phyloP scores from a whole-genome alignment of 1,139 yeast genomes.

The Kurtzmaniella quercitrusa region DNA sequence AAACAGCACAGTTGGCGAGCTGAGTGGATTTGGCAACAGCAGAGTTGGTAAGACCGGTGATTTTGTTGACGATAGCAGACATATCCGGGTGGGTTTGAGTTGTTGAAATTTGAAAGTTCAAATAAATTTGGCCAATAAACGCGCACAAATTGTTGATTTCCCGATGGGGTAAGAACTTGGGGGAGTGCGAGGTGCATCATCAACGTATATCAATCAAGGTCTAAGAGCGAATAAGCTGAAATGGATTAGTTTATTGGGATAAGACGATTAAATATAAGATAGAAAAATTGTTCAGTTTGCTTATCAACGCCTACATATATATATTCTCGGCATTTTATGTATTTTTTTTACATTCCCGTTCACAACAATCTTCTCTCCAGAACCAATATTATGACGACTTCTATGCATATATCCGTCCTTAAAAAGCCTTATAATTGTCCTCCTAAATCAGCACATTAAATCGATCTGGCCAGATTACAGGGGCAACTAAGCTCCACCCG shows the following conservation, averaged over 20 bases:
- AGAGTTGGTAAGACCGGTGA: slow-evolving; percentile 39
- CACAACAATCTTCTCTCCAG: no score
- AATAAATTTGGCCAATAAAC: slow-evolving; percentile 14
- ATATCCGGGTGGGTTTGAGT: slow-evolving; percentile 21
- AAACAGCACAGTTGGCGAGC: slow-evolving; percentile 51
- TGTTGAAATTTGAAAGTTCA: background rate
- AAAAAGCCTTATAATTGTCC: no score
- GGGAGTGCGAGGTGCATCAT: background rate
- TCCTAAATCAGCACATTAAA: slow-evolving; percentile 43
- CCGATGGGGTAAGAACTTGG: slow-evolving; percentile 15
- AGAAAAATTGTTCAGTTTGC: no score
- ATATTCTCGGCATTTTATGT: no score
- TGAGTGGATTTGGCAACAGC: slow-evolving; percentile 37
- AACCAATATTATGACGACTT: no score
- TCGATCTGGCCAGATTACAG: slow-evolving; percentile 85
- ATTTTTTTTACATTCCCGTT: no score
- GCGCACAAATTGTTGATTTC: slow-evolving; percentile 15
- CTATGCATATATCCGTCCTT: no score
- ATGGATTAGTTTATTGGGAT: no score
- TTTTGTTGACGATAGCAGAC: slow-evolving; percentile 48
- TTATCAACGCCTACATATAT: no score
- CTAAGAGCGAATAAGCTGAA: background rate
- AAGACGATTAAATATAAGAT: no score
- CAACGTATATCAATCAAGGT: no score
- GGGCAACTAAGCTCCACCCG: slow-evolving; percentile 90